phyloP scores from a whole-genome alignment of 306 rosid species.

The Lathyrus aphaca region DNA sequence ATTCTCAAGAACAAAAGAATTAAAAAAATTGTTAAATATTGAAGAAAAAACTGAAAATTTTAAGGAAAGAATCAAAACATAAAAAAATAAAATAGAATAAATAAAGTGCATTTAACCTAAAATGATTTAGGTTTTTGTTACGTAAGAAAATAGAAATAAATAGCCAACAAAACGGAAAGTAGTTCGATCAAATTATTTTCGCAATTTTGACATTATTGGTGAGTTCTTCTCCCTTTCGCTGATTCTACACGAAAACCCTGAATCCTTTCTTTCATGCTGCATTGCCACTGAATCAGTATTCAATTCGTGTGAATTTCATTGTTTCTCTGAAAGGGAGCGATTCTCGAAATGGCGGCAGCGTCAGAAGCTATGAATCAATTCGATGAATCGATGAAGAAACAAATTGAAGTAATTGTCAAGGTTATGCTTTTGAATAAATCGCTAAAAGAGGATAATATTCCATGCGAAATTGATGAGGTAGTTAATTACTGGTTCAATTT shows the following conservation, averaged over 20 bases:
- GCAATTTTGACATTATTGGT: not conserved
- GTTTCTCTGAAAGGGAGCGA: slow-evolving; percentile 19
- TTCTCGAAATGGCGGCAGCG: slow-evolving; percentile 29
- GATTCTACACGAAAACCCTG: not conserved
- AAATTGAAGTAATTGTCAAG: slow-evolving; percentile 42
- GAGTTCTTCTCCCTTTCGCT: slow-evolving; percentile 1
- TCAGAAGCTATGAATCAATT: slow-evolving; percentile 40
- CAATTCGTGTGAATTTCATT: not conserved
- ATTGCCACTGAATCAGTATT: not conserved
- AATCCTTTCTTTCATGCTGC: not conserved
- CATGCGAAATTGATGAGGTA: slow-evolving; percentile 76
- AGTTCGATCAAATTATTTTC: no score
- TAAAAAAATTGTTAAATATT: no score
- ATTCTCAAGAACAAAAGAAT: no score
- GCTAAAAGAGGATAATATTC: slow-evolving; percentile 52
- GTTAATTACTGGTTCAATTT: slow-evolving; percentile 36
- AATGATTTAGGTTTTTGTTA: no score
- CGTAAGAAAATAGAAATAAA: no score
- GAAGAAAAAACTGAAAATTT: no score
- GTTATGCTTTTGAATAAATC: slow-evolving; percentile 32
- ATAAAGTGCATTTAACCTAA: no score
- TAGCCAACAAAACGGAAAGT: no score
- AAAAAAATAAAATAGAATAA: no score
- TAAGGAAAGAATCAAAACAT: no score
- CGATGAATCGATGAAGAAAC: slow-evolving; percentile 49